phyloP scores from a whole-genome alignment of 2,329 filamentous ascomycete species.

The Aspergillus puulaauensis region DNA sequence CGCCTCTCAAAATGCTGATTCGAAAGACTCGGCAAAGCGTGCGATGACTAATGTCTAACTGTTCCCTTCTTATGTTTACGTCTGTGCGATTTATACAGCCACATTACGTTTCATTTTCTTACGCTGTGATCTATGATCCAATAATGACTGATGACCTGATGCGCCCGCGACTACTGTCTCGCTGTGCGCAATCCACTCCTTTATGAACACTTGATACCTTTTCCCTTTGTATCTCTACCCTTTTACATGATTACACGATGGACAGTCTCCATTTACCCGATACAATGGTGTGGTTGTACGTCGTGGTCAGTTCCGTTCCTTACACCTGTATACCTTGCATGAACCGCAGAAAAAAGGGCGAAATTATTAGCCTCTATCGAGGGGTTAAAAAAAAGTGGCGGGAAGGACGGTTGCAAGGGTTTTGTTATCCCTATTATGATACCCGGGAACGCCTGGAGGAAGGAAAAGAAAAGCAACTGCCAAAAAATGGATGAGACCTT shows the following conservation, averaged over 20 bases:
- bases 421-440: slow-evolving; percentile 2
- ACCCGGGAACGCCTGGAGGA: background rate
- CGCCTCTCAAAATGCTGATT: slow-evolving; percentile 13
- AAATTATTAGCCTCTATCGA: background rate
- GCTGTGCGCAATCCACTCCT: slow-evolving; percentile 30
- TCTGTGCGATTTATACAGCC: slow-evolving; percentile 5
- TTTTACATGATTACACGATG: slow-evolving; percentile 6
- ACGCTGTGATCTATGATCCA: slow-evolving; percentile 16
- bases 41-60: slow-evolving; percentile 34
- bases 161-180: slow-evolving; percentile 36
- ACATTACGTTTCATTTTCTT: slow-evolving; percentile 8
- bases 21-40: slow-evolving; percentile 14
- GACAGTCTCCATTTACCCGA: slow-evolving; percentile 7
- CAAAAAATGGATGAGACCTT: slow-evolving; percentile 1
- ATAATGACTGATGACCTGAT: slow-evolving; percentile 29
- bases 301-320: slow-evolving; percentile 10
- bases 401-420: background rate
- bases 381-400: background rate
- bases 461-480: background rate
- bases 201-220: slow-evolving; percentile 21
- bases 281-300: slow-evolving; percentile 16
- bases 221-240: slow-evolving; percentile 15
- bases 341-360: background rate
- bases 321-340: slow-evolving; percentile 16
- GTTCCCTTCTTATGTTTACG: slow-evolving; percentile 8